Evolutionary conservation across 306 rosid species (phyloP), one percentile per base, ranked within the genome.

Genomic region (Prinsepia uniflora): DNA sequence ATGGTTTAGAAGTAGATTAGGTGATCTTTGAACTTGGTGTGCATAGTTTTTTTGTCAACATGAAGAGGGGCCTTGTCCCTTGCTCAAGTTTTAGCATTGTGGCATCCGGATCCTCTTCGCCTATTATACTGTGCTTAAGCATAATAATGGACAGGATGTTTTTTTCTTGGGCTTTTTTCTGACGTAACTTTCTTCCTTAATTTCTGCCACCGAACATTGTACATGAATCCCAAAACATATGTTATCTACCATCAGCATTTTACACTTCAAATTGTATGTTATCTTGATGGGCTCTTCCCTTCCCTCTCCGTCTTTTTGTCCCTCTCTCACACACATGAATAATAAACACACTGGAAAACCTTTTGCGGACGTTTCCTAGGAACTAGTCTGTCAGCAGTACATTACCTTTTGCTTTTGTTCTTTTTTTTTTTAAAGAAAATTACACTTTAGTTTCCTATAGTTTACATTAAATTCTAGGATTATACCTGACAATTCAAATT

Each of bases 81-180:
- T 65, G 56, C 43, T 55, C 43, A 46, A 42, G 56, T 13, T 65
- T 45, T 46, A 19, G 54, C 40, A 65, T 46, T 65, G 55, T 65
- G 42, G 70, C 70, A 22, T 65, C 56, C 48, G n/a, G 68, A 19
- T 63, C 68, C 50, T 63, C 68, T 42, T 63, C 44, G 14, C 41
- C 30, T 41, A 42, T 42, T 2, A 36, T 15, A 62, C 48, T 62
- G 67, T 17, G 48, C 30, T 62, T 40, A 40, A 62, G 47, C n/a
- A 10, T 8, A 5, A 50, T 18, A 63, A 18, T n/a, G 68, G 49
- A 50, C n/a, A 10, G 48, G 17, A 59, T 17, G 18, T 42, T 6
- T 41, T 10, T 41, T 11, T 13, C 68, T 63, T 9, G 30, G 48
- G 70, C 13, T 65, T 11, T 24, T 24, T 24, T 46, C 8, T 65